Base-by-base conservation (phyloP, 2,329 filamentous ascomycete species). In the Venturia nashicola region DNA sequence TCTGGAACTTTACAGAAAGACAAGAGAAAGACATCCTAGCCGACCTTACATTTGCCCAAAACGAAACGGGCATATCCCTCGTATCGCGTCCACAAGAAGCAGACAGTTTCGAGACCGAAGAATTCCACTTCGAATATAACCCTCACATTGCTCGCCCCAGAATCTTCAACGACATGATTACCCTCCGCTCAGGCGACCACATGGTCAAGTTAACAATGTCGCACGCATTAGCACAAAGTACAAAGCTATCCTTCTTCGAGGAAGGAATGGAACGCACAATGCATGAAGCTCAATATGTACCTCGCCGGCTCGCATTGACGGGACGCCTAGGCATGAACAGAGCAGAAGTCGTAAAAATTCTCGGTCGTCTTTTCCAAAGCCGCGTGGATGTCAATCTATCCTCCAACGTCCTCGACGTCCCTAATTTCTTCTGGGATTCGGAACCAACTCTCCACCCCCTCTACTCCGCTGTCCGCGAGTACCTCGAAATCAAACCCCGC, bases 161-260 rank as follows among this genome's bases (percentile, higher is more conserved):
- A 64, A 89, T 99, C 39, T 99, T 95, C 78, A 97, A 99, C 76
- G 94, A 99, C 75, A 99, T 99, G 94, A 97, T 99, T 70, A 99
- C 94, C 0, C 79, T 99, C 55, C 83, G 95, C 67, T 95, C 91
- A 66, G 87, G 90, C 46, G 94, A 99, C 76, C 94, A 99, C 77
- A 97, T 99, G 93, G 96, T 97, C 73, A 97, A 97, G 76, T 82
- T 99, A 18, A 91, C 93, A 42, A 99, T 99, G 79, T 95, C 90
- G 74, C 94, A 99, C 73, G 94, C 92, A 44, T 97, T 99, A 69
- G 91, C 91, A 0, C 94, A 99, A 76, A 97, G 92, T 74, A 99
- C 94, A 0, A 97, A 97, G 75, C 79, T 99, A 48, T 94, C 89
- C 72, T 91, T 94, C 73, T 99, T 99, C 70, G 94, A 99, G 74